Conservation (phyloP, 768 basidiomycete species). For the Xanthoconium purpureum region DNA sequence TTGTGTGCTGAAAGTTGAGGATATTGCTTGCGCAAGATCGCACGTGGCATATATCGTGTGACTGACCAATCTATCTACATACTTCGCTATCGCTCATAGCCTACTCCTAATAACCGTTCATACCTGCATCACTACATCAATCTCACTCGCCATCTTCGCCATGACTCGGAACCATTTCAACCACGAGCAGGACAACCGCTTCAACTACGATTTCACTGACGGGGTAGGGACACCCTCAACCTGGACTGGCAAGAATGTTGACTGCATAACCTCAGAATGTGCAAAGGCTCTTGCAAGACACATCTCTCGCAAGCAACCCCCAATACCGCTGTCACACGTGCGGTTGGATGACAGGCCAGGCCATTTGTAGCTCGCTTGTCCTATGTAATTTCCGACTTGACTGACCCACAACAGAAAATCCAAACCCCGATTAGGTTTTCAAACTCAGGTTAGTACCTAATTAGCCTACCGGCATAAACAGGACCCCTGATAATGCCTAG, state of each 20-base stretch:
- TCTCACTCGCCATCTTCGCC: neutral
- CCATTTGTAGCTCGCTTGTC: constrained; percentile 3
- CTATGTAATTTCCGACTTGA: constrained; percentile 6
- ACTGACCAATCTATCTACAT: too few relatives aligned
- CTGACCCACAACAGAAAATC: too few relatives aligned
- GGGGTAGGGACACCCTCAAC: constrained; percentile 2
- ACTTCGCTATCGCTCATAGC: too few relatives aligned
- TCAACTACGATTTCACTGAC: constrained; percentile 7
- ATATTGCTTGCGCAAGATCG: too few relatives aligned
- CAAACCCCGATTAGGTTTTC: too few relatives aligned
- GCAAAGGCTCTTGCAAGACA: neutral
- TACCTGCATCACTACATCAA: neutral
- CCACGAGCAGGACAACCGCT: neutral
- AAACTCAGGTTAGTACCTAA: too few relatives aligned
- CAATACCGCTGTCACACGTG: constrained; percentile 12
- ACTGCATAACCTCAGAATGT: constrained; percentile 11
- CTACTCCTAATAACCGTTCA: too few relatives aligned
- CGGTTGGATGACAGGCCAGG: constrained; percentile 6
- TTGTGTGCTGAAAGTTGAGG: too few relatives aligned
- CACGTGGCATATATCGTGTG: too few relatives aligned
- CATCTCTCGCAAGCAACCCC: neutral
- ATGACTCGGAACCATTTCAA: neutral
- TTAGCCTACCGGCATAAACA: too few relatives aligned
- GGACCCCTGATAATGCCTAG: too few relatives aligned
- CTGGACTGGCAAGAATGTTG: neutral